Conservation (phyloP, 2,329 filamentous ascomycete species). For the Alternaria arborescens region DNA sequence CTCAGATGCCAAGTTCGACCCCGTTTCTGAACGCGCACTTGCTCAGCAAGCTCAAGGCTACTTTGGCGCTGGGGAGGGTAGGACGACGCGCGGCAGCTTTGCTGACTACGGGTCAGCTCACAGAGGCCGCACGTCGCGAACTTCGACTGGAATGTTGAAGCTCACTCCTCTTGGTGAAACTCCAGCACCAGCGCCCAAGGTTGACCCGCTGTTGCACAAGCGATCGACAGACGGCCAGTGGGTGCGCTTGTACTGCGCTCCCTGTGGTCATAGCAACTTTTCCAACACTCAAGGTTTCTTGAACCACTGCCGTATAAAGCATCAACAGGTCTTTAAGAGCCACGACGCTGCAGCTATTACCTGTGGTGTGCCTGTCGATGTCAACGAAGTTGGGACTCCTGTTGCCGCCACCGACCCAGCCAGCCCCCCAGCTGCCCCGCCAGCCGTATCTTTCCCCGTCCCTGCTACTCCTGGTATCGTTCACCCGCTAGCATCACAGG, state of each 20-base stretch:
- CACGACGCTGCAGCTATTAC: constrained; percentile 92
- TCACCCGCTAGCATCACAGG: constrained; percentile 45
- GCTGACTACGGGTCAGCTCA: constrained; percentile 60
- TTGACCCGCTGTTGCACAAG: constrained; percentile 83
- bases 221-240: constrained; percentile 81
- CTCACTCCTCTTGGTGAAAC: constrained; percentile 53
- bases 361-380: constrained; percentile 83
- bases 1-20: constrained; percentile 84
- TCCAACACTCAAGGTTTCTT: constrained; percentile 98
- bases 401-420: constrained; percentile 45
- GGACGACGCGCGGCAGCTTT: constrained; percentile 80
- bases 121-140: constrained; percentile 66
- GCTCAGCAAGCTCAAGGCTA: constrained; percentile 48
- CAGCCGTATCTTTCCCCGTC: constrained; percentile 41
- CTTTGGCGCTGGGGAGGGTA: constrained; percentile 66
- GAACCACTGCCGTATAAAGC: constrained; percentile 97
- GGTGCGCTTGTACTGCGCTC: constrained; percentile 87
- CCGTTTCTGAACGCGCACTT: constrained; percentile 51
- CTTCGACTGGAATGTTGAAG: constrained; percentile 61
- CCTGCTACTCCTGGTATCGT: constrained; percentile 45
- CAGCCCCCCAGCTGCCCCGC: constrained; percentile 36
- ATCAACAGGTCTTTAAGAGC: constrained; percentile 91
- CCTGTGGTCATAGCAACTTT: constrained; percentile 90
- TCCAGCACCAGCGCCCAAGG: constrained; percentile 65
- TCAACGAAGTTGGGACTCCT: constrained; percentile 61